Evolutionary conservation across 169 alveolate genomes (phyloP), one percentile per base, ranked within the genome.

Genomic region (Babesia bovis): DNA sequence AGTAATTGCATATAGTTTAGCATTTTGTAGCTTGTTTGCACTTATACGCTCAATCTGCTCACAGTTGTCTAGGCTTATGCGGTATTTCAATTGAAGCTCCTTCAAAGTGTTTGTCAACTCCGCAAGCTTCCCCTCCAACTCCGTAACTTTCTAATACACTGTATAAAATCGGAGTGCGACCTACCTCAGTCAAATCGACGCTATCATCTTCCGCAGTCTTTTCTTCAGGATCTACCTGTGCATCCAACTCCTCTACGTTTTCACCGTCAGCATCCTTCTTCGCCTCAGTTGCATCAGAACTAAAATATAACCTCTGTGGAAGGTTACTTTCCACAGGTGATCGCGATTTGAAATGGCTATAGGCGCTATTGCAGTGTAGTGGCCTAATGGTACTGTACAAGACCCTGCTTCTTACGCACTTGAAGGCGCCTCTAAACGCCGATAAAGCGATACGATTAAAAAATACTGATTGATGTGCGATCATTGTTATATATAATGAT

Each of bases 1-100:
- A 28, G 94, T 69, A 26, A 93, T 92, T 19, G 96, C 93, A 77
- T 89, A 94, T 19, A 90, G 83, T 72, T 84, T 74, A 25, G 94
- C 78, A 25, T 79, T 74, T 21, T 90, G 93, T 35, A 93, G 74
- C 82, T 92, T 93, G 35, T 69, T 77, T 40, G 75, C 82, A 63
- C 87, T 76, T 52, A 94, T 68, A 65, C 70, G 85, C 79, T 94
- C 82, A 28, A 92, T 65, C 56, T 91, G 87, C 51, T 93, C 96
- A 33, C 86, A 81, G 60, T 91, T 94, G 59, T 93, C 95, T 50
- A 92, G 74, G 36, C 89, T 74, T 42, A 90, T 79, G 50, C 85
- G 70, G 65, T 82, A 85, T 83, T 91, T 89, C 58, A 87, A 75
- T 67, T 91, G 89, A 36, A 72, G 28, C 63, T 82, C 90, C 83